Evolutionary conservation across 192 early-diverging fungal species (phyloP), one percentile per base, ranked within the genome.

Genomic region (Backusella mclennaniae): DNA sequence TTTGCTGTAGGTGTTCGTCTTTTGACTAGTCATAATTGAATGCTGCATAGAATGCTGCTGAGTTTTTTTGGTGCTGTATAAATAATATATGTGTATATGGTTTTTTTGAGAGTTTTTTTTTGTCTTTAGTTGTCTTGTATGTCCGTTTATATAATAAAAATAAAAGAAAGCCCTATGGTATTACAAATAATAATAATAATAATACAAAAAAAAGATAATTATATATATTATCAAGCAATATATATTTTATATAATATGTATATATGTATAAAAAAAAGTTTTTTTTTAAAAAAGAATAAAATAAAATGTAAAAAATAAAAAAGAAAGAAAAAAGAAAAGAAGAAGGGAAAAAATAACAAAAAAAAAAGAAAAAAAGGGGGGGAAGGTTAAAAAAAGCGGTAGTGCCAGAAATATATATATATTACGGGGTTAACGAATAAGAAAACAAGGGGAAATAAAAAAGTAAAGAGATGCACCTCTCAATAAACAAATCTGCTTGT

Each of bases 101-200:
- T 63, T 29, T 59, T 66, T 73, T 74, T 36, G 23, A 26, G 15
- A 29, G 21, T 19, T 23, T 63, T 63, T 59, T 63, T 74, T 38
- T 74, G 35, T 74, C 19, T 71, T 44, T 71, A 71, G 26, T 71
- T 31, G 35, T 21, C 39, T 59, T 70, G 67, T 66, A 33, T 36
- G 23, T 75, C 56, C 19, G 73, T 33, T 67, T 75, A 42, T 42
- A 76, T 67, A 76, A 49, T 33, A 77, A 49, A 59, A 56, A 36
- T 38, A 69, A 71, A 15, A 71, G n/a, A 71, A 39, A 70, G 44
- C 35, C 33, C n/a, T 71, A 71, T 42, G 23, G 21, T 41, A 21
- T 41, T 42, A 71, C 35, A 44, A 71, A 42, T 70, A 56, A 59
- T 11, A 59, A 59, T 11, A 59, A 59, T 69, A 69, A 21, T 69